Base-by-base conservation (phyloP, 495 filamentous ascomycete species). In the Lineolata rhizophorae region DNA sequence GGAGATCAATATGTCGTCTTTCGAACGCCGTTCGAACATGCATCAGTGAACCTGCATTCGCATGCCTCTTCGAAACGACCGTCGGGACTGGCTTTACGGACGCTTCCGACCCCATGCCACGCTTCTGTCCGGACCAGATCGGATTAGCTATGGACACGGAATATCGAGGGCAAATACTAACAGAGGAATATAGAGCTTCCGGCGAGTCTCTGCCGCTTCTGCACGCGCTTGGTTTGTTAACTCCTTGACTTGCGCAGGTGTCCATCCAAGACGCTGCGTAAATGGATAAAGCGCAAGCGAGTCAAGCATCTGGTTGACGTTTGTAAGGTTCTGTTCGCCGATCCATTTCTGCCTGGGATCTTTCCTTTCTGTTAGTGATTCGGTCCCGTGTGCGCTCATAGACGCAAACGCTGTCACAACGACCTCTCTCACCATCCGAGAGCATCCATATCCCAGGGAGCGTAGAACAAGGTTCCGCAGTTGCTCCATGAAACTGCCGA, bases 181-280 rank as follows among this genome's bases (percentile, higher is more conserved):
- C 48, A 51, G 21, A 18, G 43, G 45, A 17, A 51, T 44, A 34
- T 51, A 51, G 9, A 48, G 33, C 27, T 41, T 44, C 19, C 44
- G 27, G n/a, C 26, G 36, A 15, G 26, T n/a, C 15, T 47, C 37
- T n/a, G 34, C 30, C 12, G 39, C 29, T 28, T 51, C 48, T 3
- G 15, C 25, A 16, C 35, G 38, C 10, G 46, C 46, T n/a, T 27
- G 32, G 9, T 42, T 18, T n/a, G 36, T 40, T 26, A 51, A 34
- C 4, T 30, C 22, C 11, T 34, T 19, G 4, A 47, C 43, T 35
- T 47, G 34, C 10, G 40, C 43, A 18, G 20, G 25, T 4, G 43
- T 41, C 40, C 38, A 44, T 3, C 44, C 41, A 6, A 41, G 30
- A 19, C 25, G 25, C 12, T 31, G 35, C 3, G 46, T 51, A 16